Base-by-base conservation (phyloP, 2,329 filamentous ascomycete species). In the Arthrobotrys sinensis region DNA sequence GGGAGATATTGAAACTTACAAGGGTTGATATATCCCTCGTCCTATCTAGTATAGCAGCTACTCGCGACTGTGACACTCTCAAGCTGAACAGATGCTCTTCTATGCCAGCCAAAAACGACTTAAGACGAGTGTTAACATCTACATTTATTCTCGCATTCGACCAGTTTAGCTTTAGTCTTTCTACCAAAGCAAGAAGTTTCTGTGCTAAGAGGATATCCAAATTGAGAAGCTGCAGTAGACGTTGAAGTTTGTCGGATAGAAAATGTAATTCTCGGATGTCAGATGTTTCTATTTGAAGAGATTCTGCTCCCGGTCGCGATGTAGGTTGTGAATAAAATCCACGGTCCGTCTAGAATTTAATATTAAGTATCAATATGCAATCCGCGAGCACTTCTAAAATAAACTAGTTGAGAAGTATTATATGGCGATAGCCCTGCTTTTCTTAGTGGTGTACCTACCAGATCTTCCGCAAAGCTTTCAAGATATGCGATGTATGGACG, bases 321-420 rank as follows among this genome's bases (percentile, higher is more conserved):
- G 55, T 43, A n/a, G 64, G 46, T 34, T 67, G 64, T 7, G 48
- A 67, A 67, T 67, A 67, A 55, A 67, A 67, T 10, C 64, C 64
- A n/a, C 64, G 38, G n/a, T 67, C 64, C 4, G 48, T 55, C 64
- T 67, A 67, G 38, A n/a, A 6, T 16, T 16, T 12, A 14, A 4
- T 28, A 28, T 4, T 4, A 28, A 28, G 24, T 4, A 28, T 28
- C 24, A 28, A 4, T 28, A 28, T 28, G 24, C 24, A 28, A 28
- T 28, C 24, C 2, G 2, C 4, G 4, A 4, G 4, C 24, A 28
- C 24, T 4, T 28, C 24, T 4, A 28, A 28, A 4, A 28, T 4
- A 28, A 28, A 28, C 24, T 28, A 28, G 24, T 28, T 4, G 24
- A 4, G 24, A n/a, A n/a, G n/a, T n/a, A n/a, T n/a, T n/a, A 28